These are phyloP conservation scores for Jasminum sambac DNA, from an alignment of 257 asterid species.

Conservation along the genomic window DNA sequence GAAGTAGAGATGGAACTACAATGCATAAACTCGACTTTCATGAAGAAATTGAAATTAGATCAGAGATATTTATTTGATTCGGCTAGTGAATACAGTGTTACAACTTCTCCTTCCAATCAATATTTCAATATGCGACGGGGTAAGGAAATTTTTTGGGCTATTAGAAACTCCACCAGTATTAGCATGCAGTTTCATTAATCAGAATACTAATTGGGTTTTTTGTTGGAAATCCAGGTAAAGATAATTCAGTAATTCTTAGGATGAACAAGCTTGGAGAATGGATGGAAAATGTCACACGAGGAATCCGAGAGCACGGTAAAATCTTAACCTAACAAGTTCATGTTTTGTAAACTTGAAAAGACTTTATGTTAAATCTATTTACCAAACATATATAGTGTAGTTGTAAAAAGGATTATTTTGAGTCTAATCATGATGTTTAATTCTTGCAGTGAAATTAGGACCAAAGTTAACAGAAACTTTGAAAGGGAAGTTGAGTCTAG, in stretches of 20 bases:
- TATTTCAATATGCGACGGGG: conserved; percentile 15
- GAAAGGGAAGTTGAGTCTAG: conserved; percentile 16
- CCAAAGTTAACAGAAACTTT: neutral
- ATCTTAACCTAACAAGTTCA: neutral
- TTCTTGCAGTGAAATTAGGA: neutral
- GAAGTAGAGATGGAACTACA: conserved; percentile 24
- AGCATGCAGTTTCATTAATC: neutral
- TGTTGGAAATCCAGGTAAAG: conserved; percentile 32
- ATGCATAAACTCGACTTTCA: conserved; percentile 22
- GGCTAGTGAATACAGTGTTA: conserved; percentile 27
- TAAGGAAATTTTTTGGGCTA: conserved; percentile 3
- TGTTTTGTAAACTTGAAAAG: no score
- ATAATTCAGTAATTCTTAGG: conserved; percentile 6
- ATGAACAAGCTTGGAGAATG: conserved; percentile 23
- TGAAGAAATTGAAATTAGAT: conserved; percentile 26
- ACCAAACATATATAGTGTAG: neutral
- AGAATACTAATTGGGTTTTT: neutral
- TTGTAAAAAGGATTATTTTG: neutral
- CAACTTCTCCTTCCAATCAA: conserved; percentile 29
- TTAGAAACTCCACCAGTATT: neutral
- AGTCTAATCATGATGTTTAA: neutral
- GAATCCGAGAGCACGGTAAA: conserved; percentile 2
- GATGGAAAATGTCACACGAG: neutral
- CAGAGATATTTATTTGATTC: conserved; percentile 30
- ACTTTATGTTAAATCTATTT: neutral